Conservation (phyloP, 768 basidiomycete genomes). For the Lentinula boryana region DNA sequence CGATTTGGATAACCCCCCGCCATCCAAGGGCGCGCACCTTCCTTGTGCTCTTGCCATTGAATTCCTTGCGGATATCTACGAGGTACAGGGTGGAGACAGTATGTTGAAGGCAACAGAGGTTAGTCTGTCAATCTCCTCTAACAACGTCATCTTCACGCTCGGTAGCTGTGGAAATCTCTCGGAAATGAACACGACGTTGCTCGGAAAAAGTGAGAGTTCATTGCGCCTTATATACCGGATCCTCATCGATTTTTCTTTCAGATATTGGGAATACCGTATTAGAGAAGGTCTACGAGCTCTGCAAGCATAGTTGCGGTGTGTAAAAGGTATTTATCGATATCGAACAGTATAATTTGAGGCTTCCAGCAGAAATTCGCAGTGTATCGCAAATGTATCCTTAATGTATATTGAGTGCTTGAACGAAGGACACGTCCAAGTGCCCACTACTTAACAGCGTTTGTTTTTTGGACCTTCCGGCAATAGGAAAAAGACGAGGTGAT, state of each 20-base stretch:
- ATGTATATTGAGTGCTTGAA: no score
- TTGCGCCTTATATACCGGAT: constrained; percentile 8
- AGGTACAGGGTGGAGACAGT: constrained; percentile 44
- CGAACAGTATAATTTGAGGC: no score
- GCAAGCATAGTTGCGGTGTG: neutral
- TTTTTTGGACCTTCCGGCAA: no score
- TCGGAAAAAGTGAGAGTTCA: constrained; percentile 55
- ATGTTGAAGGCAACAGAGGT: constrained; percentile 47
- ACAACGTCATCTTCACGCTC: constrained; percentile 3
- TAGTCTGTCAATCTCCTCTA: constrained; percentile 11
- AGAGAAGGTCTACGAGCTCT: constrained; percentile 30
- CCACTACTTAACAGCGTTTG: no score
- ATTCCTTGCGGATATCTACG: constrained; percentile 76
- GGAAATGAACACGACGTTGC: constrained; percentile 69
- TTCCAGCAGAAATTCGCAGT: neutral
- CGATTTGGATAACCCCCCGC: constrained; percentile 72
- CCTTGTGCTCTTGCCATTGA: constrained; percentile 80
- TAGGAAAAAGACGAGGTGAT: no score
- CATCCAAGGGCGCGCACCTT: constrained; percentile 57
- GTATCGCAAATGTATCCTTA: neutral
- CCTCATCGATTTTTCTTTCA: constrained; percentile 17
- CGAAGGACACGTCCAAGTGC: no score
- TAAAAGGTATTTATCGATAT: no score
- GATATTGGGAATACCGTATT: constrained; percentile 78
- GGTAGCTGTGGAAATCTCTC: constrained; percentile 65